A percentile compares a stretch with the other conserved stretches of the same genome.
phyloP scores from a whole-genome alignment of 2,329 filamentous ascomycete genomes.

The Fusarium sp. region DNA sequence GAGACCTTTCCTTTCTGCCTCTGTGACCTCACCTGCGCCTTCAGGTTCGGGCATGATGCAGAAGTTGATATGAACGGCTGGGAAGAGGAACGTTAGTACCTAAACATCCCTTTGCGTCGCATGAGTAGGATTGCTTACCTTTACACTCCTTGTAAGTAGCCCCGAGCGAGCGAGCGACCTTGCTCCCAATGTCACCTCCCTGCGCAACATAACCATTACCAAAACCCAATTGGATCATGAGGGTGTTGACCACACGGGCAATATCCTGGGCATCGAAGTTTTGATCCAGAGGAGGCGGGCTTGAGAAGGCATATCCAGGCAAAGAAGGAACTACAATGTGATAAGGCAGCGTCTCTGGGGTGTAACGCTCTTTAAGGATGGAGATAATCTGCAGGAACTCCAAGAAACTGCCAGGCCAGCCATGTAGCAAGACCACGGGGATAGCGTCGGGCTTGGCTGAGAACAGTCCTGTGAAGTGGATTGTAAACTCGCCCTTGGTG shows the following conservation, averaged over 20 bases:
- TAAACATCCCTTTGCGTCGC: no score
- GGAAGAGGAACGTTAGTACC: background rate
- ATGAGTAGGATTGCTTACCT: background rate
- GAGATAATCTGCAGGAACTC: constrained; percentile 11
- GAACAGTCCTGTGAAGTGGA: constrained; percentile 12
- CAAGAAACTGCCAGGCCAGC: constrained; percentile 18
- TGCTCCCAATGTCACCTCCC: constrained; percentile 17
- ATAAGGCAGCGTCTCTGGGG: constrained; percentile 8
- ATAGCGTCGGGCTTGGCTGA: background rate
- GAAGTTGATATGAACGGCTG: constrained; percentile 11
- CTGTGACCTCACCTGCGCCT: background rate
- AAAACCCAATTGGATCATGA: constrained; percentile 20
- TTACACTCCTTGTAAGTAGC: background rate
- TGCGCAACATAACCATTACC: constrained; percentile 7
- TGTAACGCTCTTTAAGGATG: constrained; percentile 10
- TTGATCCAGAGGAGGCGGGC: background rate
- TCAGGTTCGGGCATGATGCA: background rate
- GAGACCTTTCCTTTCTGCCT: constrained; percentile 3
- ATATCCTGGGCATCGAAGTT: background rate
- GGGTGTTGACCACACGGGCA: background rate
- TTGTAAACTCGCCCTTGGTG: background rate
- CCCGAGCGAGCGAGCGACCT: background rate
- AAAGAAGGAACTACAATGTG: constrained; percentile 10
- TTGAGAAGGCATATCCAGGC: background rate
- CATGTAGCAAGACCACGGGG: constrained; percentile 2